Conservation (phyloP, 768 basidiomycete genomes). For the Jaapia argillacea region DNA sequence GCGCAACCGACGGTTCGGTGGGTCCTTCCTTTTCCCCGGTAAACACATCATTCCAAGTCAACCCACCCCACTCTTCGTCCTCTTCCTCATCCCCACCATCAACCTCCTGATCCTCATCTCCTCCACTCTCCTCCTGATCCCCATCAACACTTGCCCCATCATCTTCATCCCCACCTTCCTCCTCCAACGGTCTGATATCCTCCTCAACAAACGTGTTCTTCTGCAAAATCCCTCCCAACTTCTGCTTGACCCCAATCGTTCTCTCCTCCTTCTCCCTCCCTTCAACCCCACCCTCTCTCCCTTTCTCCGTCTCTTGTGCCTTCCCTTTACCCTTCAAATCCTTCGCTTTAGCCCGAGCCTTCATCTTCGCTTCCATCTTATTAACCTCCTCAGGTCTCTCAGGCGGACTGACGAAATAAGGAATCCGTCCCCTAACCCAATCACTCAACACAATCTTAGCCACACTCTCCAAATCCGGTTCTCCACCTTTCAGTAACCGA, state of each 20-base stretch:
- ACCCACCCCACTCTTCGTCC: conserved; percentile 18
- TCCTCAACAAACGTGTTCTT: conserved; percentile 83
- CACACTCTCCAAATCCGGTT: conserved; percentile 85
- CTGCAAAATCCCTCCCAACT: conserved; percentile 78
- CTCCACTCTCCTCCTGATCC: conserved; percentile 32
- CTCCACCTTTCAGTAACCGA: conserved; percentile 86
- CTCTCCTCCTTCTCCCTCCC: conserved; percentile 22
- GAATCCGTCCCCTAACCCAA: conserved; percentile 96
- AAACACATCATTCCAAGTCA: conserved; percentile 87
- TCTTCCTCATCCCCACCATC: conserved; percentile 26
- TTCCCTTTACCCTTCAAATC: conserved; percentile 23
- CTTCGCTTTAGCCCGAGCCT: conserved; percentile 27
- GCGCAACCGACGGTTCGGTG: too few relatives aligned
- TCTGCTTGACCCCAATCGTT: conserved; percentile 68
- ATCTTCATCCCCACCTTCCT: conserved; percentile 25
- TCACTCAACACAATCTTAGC: conserved; percentile 93
- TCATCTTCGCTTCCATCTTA: conserved; percentile 38
- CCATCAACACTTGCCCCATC: conserved; percentile 21
- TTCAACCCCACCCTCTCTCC: conserved; percentile 28
- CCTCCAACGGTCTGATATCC: conserved; percentile 63
- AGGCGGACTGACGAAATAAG: conserved; percentile 91
- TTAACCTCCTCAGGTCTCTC: conserved; percentile 69
- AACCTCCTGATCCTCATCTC: conserved; percentile 25
- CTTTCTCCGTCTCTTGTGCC: conserved; percentile 41
- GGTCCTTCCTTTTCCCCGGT: conserved; percentile 29